These are phyloP conservation scores for Flaveria sonorensis DNA, from an alignment of 129 eudicot species.

Conservation along the genomic window DNA sequence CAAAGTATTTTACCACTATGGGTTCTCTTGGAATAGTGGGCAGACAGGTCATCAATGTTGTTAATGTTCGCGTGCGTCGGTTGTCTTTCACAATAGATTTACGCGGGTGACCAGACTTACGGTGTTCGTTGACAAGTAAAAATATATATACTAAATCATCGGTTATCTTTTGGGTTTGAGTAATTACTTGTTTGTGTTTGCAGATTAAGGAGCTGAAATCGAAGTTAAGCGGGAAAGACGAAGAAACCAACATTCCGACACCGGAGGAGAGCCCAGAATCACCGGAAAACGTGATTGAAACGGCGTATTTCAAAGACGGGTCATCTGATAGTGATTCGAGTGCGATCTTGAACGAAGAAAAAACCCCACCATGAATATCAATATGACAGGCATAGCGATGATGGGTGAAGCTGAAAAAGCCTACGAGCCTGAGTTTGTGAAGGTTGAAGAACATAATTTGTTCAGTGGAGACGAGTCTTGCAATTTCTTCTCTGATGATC, in stretches of 20 bases:
- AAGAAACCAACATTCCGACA: neutral
- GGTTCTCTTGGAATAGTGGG: no score
- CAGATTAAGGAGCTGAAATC: constrained; percentile 73
- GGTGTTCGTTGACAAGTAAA: no score
- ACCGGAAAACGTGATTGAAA: constrained; percentile 5
- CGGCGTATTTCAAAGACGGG: constrained; percentile 62
- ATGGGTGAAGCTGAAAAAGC: constrained; percentile 47
- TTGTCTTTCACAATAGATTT: no score
- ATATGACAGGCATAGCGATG: constrained; percentile 16
- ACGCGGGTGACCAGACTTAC: no score
- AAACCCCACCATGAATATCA: constrained; percentile 13
- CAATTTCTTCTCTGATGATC: constrained; percentile 80
- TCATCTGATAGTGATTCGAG: constrained; percentile 85
- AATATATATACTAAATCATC: no score
- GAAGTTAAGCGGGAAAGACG: constrained; percentile 57
- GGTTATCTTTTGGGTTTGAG: no score
- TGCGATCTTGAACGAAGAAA: constrained; percentile 81
- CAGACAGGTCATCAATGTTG: no score
- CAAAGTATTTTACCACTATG: no score
- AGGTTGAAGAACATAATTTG: constrained; percentile 81
- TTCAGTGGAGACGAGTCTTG: constrained; percentile 84
- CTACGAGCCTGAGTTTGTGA: constrained; percentile 75
- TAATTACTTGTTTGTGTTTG: neutral
- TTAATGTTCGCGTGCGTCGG: no score
- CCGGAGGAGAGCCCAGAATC: no score